Conservation (phyloP, 2,329 filamentous ascomycete genomes). For the Colletotrichum endophyticum region DNA sequence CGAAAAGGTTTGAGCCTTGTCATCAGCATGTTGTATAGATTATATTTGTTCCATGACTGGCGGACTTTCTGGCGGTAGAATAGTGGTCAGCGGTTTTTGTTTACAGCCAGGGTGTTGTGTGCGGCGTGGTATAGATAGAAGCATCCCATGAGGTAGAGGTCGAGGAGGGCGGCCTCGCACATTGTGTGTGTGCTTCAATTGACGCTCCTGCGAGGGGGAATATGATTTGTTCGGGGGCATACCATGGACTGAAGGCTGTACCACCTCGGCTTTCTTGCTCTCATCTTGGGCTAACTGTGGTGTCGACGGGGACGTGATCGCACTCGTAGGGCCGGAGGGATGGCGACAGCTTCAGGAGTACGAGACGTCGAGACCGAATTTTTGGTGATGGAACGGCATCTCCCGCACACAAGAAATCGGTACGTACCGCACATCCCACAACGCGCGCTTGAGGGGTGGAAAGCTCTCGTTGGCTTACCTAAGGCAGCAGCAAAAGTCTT, state of each 20-base stretch:
- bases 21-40: conserved; percentile 84
- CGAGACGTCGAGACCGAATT: conserved; percentile 19
- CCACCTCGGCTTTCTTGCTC: conserved; percentile 63
- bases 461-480: neutral
- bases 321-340: neutral
- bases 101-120: neutral
- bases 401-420: neutral
- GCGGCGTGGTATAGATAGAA: neutral
- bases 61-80: conserved; percentile 74
- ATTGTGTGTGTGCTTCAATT: neutral
- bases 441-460: neutral
- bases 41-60: conserved; percentile 97
- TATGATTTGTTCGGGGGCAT: conserved; percentile 35
- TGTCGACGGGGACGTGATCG: neutral
- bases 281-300: conserved; percentile 47
- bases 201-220: conserved; percentile 1
- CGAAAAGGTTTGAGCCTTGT: conserved; percentile 48
- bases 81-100: conserved; percentile 1
- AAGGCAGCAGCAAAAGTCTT: neutral
- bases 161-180: neutral
- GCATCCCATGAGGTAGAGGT: neutral
- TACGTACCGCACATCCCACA: neutral
- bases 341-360: conserved; percentile 17
- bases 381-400: conserved; percentile 21
- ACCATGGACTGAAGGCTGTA: conserved; percentile 72